Base-by-base conservation (phyloP, 768 basidiomycete genomes). In the Holtermanniella nyarrowii region DNA sequence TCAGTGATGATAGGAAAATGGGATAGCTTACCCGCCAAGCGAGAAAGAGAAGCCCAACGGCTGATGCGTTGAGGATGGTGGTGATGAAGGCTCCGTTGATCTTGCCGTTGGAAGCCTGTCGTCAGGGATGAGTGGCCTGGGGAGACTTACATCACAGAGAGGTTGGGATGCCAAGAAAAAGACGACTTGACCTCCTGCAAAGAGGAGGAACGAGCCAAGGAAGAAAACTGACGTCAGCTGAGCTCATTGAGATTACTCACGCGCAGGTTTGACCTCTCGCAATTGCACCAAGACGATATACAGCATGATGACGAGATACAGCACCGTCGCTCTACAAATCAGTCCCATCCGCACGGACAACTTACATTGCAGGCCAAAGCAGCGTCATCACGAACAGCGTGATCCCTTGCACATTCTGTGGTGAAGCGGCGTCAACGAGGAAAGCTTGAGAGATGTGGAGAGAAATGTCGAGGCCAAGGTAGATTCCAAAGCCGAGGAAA, bases 61-160 rank as follows among this genome's bases (percentile, higher is more conserved):
- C 73, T 0, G 78, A 81, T 0, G 86, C 86, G 65, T 93, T 87
- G 43, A 93, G 74, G 3, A 90, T 48, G 0, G 91, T 91, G 1
- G 86, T 84, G 22, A 95, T 68, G 69, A 95, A 93, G 2, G 84
- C 82, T 3, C 86, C 87, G 71, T 96, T 93, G 18, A 95, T 74
- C 68, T 82, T 85, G 25, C 72, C 69, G 51, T 78, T 75, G 16
- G 87, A 69, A 18, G 61, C 59, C 69, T 72, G 48, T 14, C 24
- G 14, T 40, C n/a, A 48, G 31, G 46, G 7, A 16, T 23, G 49
- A 20, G 24, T 31, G 20, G 13, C 16, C 27, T 20, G 20, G 21
- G 39, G n/a, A 20, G 13, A 55, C 78, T 68, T 57, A 80, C 79
- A 22, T 73, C 71, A 68, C 91, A 95, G 51, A 95, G 80, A 16